phyloP scores from a whole-genome alignment of 192 early-diverging fungal genomes.

The Endogone sp. region DNA sequence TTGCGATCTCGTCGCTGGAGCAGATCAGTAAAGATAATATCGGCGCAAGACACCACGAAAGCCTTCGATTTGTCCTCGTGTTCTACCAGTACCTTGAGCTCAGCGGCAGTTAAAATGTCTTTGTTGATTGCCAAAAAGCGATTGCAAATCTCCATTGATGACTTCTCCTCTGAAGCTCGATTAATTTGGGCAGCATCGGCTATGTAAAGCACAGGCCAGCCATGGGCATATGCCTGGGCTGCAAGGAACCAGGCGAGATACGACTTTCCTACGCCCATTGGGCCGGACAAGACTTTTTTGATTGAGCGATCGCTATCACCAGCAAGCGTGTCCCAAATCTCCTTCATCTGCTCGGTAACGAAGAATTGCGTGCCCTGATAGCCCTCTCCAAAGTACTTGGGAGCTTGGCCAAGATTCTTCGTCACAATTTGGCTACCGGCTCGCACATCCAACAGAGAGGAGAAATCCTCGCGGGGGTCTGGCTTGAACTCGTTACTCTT shows the following conservation, averaged over 20 bases:
- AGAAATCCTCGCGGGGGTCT: too few relatives aligned
- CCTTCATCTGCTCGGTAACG: background rate
- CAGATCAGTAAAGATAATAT: background rate
- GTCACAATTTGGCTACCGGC: too few relatives aligned
- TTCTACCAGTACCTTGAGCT: background rate
- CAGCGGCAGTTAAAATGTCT: slow-evolving; percentile 1
- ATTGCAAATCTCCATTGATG: background rate
- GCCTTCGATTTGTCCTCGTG: background rate
- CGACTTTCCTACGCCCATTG: slow-evolving; percentile 5
- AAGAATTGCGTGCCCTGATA: slow-evolving; percentile 1
- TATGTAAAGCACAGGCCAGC: slow-evolving; percentile 8
- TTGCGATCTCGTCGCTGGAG: background rate
- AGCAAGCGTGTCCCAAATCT: background rate
- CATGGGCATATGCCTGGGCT: slow-evolving; percentile 2
- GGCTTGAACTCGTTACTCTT: too few relatives aligned
- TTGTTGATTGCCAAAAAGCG: slow-evolving; percentile 1
- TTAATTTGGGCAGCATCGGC: background rate
- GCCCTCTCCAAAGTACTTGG: slow-evolving; percentile 6
- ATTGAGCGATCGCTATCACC: background rate
- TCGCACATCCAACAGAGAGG: too few relatives aligned
- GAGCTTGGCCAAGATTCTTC: slow-evolving; percentile 8
- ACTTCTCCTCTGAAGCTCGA: background rate
- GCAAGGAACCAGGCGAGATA: slow-evolving; percentile 6
- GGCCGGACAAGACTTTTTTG: slow-evolving; percentile 3
- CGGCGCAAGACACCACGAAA: background rate